Evolutionary conservation across 371 early-diverging fungal genomes (phyloP), one percentile per base, ranked within the genome.

Genomic region (Mortierella sp.): DNA sequence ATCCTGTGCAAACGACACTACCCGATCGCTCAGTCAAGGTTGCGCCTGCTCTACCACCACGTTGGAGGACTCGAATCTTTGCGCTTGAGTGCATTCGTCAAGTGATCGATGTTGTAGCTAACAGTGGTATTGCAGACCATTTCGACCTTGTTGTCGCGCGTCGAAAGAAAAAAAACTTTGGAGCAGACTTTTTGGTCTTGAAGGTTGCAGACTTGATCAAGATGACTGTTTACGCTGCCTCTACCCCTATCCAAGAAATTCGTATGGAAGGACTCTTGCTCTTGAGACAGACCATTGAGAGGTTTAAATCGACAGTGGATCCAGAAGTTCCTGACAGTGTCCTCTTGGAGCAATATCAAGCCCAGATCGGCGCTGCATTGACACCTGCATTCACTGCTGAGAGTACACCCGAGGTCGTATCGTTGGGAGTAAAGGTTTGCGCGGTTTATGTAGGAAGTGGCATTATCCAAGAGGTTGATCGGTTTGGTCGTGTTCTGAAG

Each of bases 41-140:
- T 3, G 76, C 76, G 8, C 78, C 85, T 8, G 74, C 78, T 7
- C 63, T 95, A 15, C 90, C 95, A n/a, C 96, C 97, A 1, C 86
- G 95, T 13, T 97, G 97, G 97, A 82, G 94, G 36, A 97, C 96
- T 0, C 96, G 96, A 52, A 82, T 94, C 3, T 94, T 96, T 84
- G 96, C 96, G 3, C 72, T 97, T 3, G 87, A 90, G 58, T 95
- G 95, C 69, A 84, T 96, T 22, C 91, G 92, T 24, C 88, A 88
- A 63, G 87, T 94, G 6, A 86, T 96, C 36, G 85, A 89, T 38
- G 77, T 91, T 38, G 86, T 92, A 8, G 73, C 89, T 28, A 83
- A 86, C 7, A 88, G 89, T n/a, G 89, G 89, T 1, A 85, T 85
- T 16, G 83, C 83, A 0, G 93, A 92, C 60, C 94, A 95, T 78